Base-by-base conservation (phyloP, 805 yeast species). In the Starmerella tilneyi region DNA sequence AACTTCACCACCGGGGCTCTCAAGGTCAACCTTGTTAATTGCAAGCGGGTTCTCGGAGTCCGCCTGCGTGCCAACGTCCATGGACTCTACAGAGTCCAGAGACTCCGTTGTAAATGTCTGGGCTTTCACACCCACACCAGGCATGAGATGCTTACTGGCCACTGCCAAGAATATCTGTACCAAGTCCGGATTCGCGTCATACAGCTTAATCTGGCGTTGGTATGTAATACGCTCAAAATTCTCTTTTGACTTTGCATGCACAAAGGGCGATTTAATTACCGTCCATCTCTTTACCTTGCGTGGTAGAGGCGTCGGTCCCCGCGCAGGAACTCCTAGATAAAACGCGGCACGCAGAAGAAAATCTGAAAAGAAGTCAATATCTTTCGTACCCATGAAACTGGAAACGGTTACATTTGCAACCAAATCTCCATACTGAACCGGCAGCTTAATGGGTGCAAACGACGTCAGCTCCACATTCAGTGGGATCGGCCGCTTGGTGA, bases 161-260 rank as follows among this genome's bases (percentile, higher is more conserved):
- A 80, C 81, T 23, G 92, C 76, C 45, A 89, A 69, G 77, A 86
- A 79, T 42, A 83, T 65, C 62, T 92, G 94, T 34, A 92, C 68
- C 4, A 82, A 80, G 59, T 84, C 94, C 1, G 88, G 80, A 48
- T 82, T 78, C 15, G 95, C 75, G 63, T 92, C 97, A 72, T 76
- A 86, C 23, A 85, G 82, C 54, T 71, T 73, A 53, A 92, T 69
- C 49, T 74, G 62, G 51, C 94, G 76, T 56, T 80, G 77, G 62
- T 76, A 83, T 1, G 97, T 92, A 40, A 75, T 72, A 68, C 97
- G 79, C 68, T 84, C 83, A 66, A 83, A 92, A 70, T 89, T 92
- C 68, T 89, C 94, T 67, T 92, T 92, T 9, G 92, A 74, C 63
- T 86, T 88, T 43, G 96, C 94, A 59, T 84, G 92, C 17, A 83